Base-by-base conservation (phyloP, 306 rosid species). In the Ormosia semicastrata region DNA sequence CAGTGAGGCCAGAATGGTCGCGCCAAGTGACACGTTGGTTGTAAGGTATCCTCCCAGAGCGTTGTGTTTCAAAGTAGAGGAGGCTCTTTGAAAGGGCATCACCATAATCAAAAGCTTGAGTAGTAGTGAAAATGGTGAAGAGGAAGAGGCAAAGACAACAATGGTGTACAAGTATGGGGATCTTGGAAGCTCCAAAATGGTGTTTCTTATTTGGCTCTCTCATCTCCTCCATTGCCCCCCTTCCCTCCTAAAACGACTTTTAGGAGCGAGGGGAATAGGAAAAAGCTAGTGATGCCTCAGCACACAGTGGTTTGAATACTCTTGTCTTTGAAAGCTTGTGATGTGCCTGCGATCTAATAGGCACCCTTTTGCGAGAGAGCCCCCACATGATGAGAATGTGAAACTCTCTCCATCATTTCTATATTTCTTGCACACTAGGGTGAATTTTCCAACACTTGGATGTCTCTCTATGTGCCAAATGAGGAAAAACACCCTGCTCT, bases 1-100 rank as follows among this genome's bases (percentile, higher is more conserved):
- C 99, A 68, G 95, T 93, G 89, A 95, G 99, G 86, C 97, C 99
- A 67, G 99, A 95, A 83, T 95, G 94, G 87, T 88, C 90, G 2
- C 99, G 93, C 99, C 99, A 95, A 14, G 86, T 53, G 77, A 91
- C 97, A n/a, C 99, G 89, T 81, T 95, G 99, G 83, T 91, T 95
- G 84, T 95, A 85, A 59, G 99, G 99, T 5, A 95, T 50, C 54
- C 99, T 86, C 30, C 99, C 99, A 5, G 99, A 95, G 33, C 99
- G 97, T 41, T 95, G 99, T 6, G 97, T 92, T 85, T 95, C 99
- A 71, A 95, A 95, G 86, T 95, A 95, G 41, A 95, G 93, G 36
- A 95, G 93, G 32, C 99, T 95, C 81, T 92, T 95, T 64, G 88
- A 78, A 40, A 95, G 97, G 41, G 99, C 99, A 36, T 93, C 97